These are phyloP conservation scores for Cymodocea nodosa DNA, from an alignment of 116 monocot genomes.

Conservation along the genomic window DNA sequence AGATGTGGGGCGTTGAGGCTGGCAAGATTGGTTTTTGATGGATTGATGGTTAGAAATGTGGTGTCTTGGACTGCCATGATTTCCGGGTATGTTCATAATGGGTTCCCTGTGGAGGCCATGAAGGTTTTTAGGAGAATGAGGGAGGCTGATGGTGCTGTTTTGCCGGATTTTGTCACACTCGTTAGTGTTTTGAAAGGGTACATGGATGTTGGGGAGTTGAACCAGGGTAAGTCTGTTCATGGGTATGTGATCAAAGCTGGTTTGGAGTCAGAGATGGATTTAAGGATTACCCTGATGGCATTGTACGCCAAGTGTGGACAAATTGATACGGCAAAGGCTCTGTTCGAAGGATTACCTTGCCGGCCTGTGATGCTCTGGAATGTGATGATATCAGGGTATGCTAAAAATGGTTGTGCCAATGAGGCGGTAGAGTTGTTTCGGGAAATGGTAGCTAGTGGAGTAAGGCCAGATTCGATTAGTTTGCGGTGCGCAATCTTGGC, in stretches of 20 bases:
- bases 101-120: constrained; percentile 9
- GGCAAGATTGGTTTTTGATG: constrained; percentile 34
- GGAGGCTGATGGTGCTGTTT: not conserved
- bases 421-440: constrained; percentile 54
- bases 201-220: constrained; percentile 6
- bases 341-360: constrained; percentile 34
- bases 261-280: constrained; percentile 37
- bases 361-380: constrained; percentile 61
- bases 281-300: constrained; percentile 41
- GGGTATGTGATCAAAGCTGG: constrained; percentile 45
- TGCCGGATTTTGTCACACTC: constrained; percentile 12
- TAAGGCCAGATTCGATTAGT: constrained; percentile 55
- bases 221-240: constrained; percentile 30
- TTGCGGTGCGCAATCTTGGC: constrained; percentile 43
- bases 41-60: constrained; percentile 24
- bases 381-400: constrained; percentile 86
- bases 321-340: constrained; percentile 22
- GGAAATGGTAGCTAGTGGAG: constrained; percentile 20
- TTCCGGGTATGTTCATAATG: constrained; percentile 54
- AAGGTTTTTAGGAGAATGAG: constrained; percentile 13
- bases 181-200: constrained; percentile 19
- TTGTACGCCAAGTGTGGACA: constrained; percentile 71
- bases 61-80: constrained; percentile 71
- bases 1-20: constrained; percentile 20
- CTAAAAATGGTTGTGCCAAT: constrained; percentile 38